Percentiles rank a stretch among this genome's conserved stretches.
Conservation (phyloP, 2,329 filamentous ascomycete species). For the Diplodia intermedia region DNA sequence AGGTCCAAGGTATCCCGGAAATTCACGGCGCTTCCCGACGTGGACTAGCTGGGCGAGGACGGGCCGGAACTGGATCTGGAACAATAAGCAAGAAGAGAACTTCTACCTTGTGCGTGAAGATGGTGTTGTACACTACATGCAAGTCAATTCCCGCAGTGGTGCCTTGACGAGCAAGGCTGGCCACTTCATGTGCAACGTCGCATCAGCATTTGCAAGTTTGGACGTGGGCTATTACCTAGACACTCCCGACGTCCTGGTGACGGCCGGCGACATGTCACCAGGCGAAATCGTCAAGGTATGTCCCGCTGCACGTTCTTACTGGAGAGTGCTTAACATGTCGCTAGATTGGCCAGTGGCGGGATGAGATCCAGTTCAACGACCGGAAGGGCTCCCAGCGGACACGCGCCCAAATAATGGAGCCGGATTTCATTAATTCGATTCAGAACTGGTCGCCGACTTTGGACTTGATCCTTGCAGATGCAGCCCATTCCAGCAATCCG, state of each 20-base stretch:
- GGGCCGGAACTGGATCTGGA: slow-evolving; percentile 63
- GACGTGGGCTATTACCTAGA: slow-evolving; percentile 63
- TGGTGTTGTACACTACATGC: slow-evolving; percentile 76
- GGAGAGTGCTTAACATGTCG: slow-evolving; percentile 5
- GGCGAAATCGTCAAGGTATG: slow-evolving; percentile 77
- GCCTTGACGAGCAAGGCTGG: slow-evolving; percentile 52
- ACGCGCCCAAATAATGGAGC: slow-evolving; percentile 48
- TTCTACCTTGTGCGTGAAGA: slow-evolving; percentile 91
- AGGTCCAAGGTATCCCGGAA: slow-evolving; percentile 55
- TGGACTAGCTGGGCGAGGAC: slow-evolving; percentile 90
- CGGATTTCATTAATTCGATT: slow-evolving; percentile 65
- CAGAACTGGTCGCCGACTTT: slow-evolving; percentile 65
- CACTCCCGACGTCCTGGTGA: slow-evolving; percentile 78
- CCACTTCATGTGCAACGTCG: slow-evolving; percentile 75
- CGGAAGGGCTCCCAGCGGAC: slow-evolving; percentile 54
- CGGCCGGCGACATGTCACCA: slow-evolving; percentile 78
- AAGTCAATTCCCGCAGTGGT: slow-evolving; percentile 63
- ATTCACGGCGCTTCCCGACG: slow-evolving; percentile 56
- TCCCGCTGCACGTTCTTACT: slow-evolving; percentile 26
- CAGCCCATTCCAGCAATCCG: slow-evolving; percentile 14
- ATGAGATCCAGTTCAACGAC: slow-evolving; percentile 26
- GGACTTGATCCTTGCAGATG: slow-evolving; percentile 51
- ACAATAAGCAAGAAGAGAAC: slow-evolving; percentile 72
- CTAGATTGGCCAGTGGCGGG: slow-evolving; percentile 31
- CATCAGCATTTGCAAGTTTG: slow-evolving; percentile 78